These are phyloP conservation scores for Dactylellina leptospora DNA, from an alignment of 2,329 filamentous ascomycete species.

Conservation along the genomic window DNA sequence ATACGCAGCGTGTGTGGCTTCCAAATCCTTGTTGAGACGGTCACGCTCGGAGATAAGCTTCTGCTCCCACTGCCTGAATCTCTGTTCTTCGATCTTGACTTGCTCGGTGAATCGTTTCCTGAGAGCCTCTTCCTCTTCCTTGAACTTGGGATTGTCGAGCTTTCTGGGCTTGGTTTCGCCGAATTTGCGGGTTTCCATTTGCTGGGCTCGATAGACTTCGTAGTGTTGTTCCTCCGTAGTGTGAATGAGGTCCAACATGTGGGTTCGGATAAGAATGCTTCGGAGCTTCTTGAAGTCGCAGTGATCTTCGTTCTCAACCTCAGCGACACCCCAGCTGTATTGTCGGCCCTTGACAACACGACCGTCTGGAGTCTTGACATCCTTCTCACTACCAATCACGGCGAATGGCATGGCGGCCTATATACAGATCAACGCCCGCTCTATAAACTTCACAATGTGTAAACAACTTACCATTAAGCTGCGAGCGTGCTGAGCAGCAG, in stretches of 20 bases:
- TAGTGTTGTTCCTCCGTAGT: constrained; percentile 99
- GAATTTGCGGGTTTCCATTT: constrained; percentile 99
- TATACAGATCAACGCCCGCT: background rate
- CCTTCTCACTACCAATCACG: constrained; percentile 98
- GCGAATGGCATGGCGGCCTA: constrained; percentile 93
- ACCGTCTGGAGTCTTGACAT: constrained; percentile 94
- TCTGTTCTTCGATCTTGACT: constrained; percentile 99
- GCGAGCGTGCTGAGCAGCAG: constrained; percentile 91
- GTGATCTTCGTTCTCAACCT: constrained; percentile 99
- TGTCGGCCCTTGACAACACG: constrained; percentile 98
- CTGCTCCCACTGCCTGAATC: constrained; percentile 99
- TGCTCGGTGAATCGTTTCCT: constrained; percentile 99
- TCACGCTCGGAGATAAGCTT: constrained; percentile 99
- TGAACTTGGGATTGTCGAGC: constrained; percentile 99
- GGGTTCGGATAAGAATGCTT: constrained; percentile 96
- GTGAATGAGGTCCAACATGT: constrained; percentile 99
- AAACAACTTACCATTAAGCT: constrained; percentile 72
- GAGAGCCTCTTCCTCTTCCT: constrained; percentile 98
- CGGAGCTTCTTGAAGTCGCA: constrained; percentile 99
- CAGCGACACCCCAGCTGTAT: constrained; percentile 98
- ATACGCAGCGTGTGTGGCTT: constrained; percentile 87
- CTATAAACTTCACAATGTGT: background rate
- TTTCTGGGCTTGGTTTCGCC: constrained; percentile 96
- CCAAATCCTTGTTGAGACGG: constrained; percentile 98
- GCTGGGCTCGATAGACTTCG: constrained; percentile 97